Percentiles rank a stretch among this genome's conserved stretches.
Evolutionary conservation across 345 rosid genomes (phyloP).

Genomic region (Ceriops tagal): DNA sequence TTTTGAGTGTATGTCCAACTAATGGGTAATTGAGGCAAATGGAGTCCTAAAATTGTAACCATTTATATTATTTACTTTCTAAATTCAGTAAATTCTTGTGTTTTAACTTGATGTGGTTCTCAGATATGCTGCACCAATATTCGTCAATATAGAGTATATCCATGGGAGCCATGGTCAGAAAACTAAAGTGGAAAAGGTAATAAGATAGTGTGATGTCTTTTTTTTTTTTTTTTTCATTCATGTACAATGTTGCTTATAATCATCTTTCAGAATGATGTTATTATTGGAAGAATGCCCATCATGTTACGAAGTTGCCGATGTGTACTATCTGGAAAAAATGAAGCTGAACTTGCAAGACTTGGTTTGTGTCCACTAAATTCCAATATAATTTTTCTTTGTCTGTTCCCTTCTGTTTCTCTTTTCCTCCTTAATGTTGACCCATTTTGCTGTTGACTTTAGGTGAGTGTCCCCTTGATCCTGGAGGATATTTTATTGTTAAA

Average conservation of each 20-base stretch:
- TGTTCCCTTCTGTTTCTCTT: not conserved
- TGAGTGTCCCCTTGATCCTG: slow-evolving; percentile 97
- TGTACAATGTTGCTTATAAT: slow-evolving; percentile 5
- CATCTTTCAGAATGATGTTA: slow-evolving; percentile 51
- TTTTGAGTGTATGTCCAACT: not conserved
- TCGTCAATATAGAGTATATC: slow-evolving; percentile 66
- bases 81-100: not conserved
- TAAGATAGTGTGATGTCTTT: slow-evolving; percentile 4
- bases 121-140: slow-evolving; percentile 86
- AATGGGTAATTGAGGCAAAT: not conserved
- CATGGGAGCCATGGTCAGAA: slow-evolving; percentile 48
- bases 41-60: not conserved
- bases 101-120: slow-evolving; percentile 15
- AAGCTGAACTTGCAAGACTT: slow-evolving; percentile 83
- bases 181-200: slow-evolving; percentile 49
- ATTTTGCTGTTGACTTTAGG: slow-evolving; percentile 42
- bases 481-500: slow-evolving; percentile 87
- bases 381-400: not conserved
- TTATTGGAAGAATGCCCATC: slow-evolving; percentile 84
- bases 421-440: not conserved
- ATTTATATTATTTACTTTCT: not conserved
- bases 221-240: not conserved
- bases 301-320: slow-evolving; percentile 87
- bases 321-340: slow-evolving; percentile 69
- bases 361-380: slow-evolving; percentile 48